Conservation (phyloP, 768 basidiomycete species). For the Gloeopeniophorella convolvens region DNA sequence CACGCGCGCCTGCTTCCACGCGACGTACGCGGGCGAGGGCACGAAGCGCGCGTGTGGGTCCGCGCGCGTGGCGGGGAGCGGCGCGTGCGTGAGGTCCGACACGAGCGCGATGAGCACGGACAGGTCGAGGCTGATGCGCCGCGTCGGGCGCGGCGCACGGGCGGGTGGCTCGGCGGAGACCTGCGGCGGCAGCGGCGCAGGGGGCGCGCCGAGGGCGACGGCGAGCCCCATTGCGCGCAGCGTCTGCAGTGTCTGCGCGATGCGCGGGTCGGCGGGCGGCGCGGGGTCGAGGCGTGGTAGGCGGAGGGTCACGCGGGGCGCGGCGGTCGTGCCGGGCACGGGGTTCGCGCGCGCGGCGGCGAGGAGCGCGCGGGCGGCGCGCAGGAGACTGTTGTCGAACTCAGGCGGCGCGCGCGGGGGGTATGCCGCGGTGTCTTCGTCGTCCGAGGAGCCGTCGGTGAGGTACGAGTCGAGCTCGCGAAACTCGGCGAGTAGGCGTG, state of each 20-base stretch:
- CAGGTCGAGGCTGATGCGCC: conserved; percentile 71
- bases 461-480: conserved; percentile 79
- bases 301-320: conserved; percentile 51
- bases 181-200: conserved; percentile 18
- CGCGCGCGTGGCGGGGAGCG: conserved; percentile 48
- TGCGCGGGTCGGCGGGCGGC: conserved; percentile 43
- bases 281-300: conserved; percentile 61
- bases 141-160: conserved; percentile 41
- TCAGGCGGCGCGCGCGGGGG: conserved; percentile 43
- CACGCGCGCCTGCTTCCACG: conserved; percentile 46
- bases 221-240: conserved; percentile 59
- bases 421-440: conserved; percentile 18
- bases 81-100: conserved; percentile 73
- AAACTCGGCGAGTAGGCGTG: conserved; percentile 72
- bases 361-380: conserved; percentile 62
- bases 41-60: conserved; percentile 62
- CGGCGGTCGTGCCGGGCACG: conserved; percentile 30
- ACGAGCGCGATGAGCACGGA: conserved; percentile 80
- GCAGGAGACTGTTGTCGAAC: conserved; percentile 68
- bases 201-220: conserved; percentile 59
- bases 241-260: conserved; percentile 48
- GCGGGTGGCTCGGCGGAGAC: conserved; percentile 5
- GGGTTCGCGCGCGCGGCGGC: conserved; percentile 57
- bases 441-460: conserved; percentile 51
- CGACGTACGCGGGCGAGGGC: conserved; percentile 48